A percentile compares a stretch with the other conserved stretches of the same genome.
Conservation (phyloP, 2,329 filamentous ascomycete genomes). For the Beauveria pseudobassiana region DNA sequence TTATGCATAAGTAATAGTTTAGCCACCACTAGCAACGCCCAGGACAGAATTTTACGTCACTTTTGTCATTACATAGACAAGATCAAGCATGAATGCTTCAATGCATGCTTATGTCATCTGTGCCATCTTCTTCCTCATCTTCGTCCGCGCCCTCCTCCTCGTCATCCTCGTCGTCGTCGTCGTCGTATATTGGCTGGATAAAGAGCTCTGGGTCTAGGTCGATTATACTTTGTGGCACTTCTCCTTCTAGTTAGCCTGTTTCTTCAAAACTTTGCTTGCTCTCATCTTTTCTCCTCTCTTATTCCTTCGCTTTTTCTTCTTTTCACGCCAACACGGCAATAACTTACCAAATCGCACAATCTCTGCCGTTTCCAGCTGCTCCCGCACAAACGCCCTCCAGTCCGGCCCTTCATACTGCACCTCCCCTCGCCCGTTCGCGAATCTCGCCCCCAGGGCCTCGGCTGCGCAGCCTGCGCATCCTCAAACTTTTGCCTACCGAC, state of each 20-base stretch:
- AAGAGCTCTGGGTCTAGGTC: background rate
- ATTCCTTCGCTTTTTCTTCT: background rate
- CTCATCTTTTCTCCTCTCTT: background rate
- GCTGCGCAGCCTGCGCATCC: background rate
- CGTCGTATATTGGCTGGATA: too few species aligned
- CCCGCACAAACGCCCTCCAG: slow-evolving; percentile 27
- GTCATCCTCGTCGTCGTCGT: background rate
- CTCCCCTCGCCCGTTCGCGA: background rate
- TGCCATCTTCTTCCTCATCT: background rate
- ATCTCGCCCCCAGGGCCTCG: background rate
- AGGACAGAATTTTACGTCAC: too few species aligned
- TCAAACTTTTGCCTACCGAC: slow-evolving; percentile 23
- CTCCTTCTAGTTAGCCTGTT: background rate
- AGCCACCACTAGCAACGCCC: too few species aligned
- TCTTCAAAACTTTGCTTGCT: background rate
- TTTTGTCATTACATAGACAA: too few species aligned
- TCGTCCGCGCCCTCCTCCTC: background rate
- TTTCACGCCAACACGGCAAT: background rate
- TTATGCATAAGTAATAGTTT: too few species aligned
- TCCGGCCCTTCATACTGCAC: slow-evolving; percentile 27
- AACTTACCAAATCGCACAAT: slow-evolving; percentile 2
- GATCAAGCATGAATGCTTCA: too few species aligned
- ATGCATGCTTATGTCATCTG: background rate
- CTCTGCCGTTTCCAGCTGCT: slow-evolving; percentile 14
- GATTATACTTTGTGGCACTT: background rate